A percentile compares a stretch with the other conserved stretches of the same genome.
Evolutionary conservation across 441 rosid genomes (phyloP).

Genomic region (Mallotus japonicus): DNA sequence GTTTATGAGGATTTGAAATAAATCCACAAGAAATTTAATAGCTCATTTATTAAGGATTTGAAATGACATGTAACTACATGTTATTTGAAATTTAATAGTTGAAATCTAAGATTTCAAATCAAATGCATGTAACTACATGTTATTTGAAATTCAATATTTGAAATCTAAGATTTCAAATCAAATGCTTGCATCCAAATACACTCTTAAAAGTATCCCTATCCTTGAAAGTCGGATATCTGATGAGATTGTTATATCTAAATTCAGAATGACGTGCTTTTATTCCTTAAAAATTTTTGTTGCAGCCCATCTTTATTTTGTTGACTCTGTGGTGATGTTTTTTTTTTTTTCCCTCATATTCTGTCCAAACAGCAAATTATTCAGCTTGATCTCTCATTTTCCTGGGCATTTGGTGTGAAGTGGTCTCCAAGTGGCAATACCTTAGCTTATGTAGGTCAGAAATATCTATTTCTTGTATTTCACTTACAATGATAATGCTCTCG

Average conservation of each 20-base stretch:
- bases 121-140: too few species aligned
- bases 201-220: neutral
- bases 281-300: neutral
- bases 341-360: constrained; percentile 21
- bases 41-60: too few species aligned
- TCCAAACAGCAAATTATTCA: constrained; percentile 85
- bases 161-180: too few species aligned
- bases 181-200: too few species aligned
- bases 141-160: too few species aligned
- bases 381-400: constrained; percentile 96
- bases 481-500: neutral
- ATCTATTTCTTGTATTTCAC: constrained; percentile 19
- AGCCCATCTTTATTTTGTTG: constrained; percentile 1
- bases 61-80: too few species aligned
- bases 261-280: constrained; percentile 1
- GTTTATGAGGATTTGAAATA: too few species aligned
- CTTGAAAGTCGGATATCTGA: neutral
- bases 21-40: neutral
- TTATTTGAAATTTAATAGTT: too few species aligned
- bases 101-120: too few species aligned
- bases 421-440: constrained; percentile 96
- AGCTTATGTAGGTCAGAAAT: constrained; percentile 91
- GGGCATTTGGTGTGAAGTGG: constrained; percentile 99
- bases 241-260: neutral
- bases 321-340: neutral